A percentile compares a stretch with the other conserved stretches of the same genome.
These are phyloP conservation scores for Tulasnella sp. DNA, from an alignment of 768 basidiomycete genomes.

Conservation along the genomic window DNA sequence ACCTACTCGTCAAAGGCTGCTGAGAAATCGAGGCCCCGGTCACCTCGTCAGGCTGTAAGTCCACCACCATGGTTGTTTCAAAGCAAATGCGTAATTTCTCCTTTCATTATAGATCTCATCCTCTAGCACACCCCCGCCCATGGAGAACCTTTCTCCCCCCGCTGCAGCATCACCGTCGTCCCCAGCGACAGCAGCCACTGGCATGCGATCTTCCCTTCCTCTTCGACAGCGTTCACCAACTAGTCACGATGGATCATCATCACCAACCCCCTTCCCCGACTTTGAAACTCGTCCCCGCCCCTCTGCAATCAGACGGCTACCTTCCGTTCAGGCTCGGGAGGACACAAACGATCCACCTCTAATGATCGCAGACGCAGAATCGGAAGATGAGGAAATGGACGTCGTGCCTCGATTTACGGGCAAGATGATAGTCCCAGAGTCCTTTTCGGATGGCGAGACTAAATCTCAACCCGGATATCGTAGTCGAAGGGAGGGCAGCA, in stretches of 20 bases:
- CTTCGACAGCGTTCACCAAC: neutral
- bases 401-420: neutral
- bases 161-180: neutral
- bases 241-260: neutral
- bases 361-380: neutral
- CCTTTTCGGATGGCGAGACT: neutral
- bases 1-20: neutral
- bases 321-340: neutral
- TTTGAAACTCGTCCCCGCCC: neutral
- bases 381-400: neutral
- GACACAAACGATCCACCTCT: neutral
- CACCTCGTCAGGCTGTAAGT: neutral
- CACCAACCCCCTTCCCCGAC: neutral
- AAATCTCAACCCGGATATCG: neutral
- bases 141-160: neutral
- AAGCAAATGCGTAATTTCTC: neutral
- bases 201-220: neutral
- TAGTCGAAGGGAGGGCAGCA: neutral
- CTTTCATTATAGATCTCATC: neutral
- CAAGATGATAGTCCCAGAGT: neutral
- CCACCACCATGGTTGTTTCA: neutral
- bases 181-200: neutral
- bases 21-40: neutral
- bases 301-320: neutral
- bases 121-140: neutral